Percentiles rank a stretch among this genome's conserved stretches.
phyloP scores from a whole-genome alignment of 192 early-diverging fungal species.

The Backusella tuberculispora region DNA sequence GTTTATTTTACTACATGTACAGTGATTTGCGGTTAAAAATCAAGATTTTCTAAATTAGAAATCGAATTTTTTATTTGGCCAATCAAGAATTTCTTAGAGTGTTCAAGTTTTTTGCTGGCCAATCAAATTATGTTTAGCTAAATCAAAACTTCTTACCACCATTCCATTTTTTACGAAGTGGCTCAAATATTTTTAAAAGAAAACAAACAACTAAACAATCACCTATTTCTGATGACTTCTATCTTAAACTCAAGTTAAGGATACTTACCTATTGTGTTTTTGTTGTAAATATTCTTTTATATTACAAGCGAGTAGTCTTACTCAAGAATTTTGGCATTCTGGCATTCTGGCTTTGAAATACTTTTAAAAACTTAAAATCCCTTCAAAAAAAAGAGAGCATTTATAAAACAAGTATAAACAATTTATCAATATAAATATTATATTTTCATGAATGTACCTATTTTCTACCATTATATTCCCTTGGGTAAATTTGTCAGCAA shows the following conservation, averaged over 20 bases:
- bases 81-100: too few relatives aligned
- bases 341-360: background rate
- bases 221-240: background rate
- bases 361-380: too few relatives aligned
- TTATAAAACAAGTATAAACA: background rate
- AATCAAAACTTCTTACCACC: background rate
- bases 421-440: background rate
- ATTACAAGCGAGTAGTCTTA: background rate
- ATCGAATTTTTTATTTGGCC: too few relatives aligned
- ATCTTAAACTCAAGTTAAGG: background rate
- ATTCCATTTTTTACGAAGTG: background rate
- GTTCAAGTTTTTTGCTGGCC: too few relatives aligned
- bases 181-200: background rate
- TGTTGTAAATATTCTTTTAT: background rate
- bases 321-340: background rate
- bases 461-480: background rate
- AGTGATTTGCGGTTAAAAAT: too few relatives aligned
- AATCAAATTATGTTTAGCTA: too few relatives aligned
- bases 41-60: too few relatives aligned
- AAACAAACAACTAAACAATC: background rate
- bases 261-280: background rate
- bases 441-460: background rate
- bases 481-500: background rate
- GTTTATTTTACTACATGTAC: too few relatives aligned
- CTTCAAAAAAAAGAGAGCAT: background rate